Percentiles rank a stretch among this genome's conserved stretches.
Conservation (phyloP, 2,329 filamentous ascomycete species). For the Microascus cirrosus region DNA sequence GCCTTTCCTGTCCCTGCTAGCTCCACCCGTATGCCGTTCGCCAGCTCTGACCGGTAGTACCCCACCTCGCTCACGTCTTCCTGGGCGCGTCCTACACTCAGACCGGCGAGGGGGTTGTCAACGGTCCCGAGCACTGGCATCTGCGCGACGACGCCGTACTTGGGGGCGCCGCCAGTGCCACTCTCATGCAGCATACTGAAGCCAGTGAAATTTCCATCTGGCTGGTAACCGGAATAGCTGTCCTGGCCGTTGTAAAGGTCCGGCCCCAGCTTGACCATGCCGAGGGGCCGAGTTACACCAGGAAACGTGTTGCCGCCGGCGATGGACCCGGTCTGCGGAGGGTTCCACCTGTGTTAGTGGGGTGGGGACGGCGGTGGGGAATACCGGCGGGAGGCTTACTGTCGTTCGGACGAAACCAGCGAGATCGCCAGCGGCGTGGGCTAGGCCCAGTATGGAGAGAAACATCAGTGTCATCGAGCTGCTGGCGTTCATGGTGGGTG, state of each 20-base stretch:
- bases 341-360: neutral
- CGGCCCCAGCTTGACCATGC: slow-evolving; percentile 38
- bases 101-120: slow-evolving; percentile 40
- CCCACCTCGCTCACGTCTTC: slow-evolving; percentile 45
- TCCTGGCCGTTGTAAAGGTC: slow-evolving; percentile 36
- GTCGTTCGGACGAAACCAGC: slow-evolving; percentile 22
- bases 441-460: neutral
- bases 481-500: neutral
- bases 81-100: slow-evolving; percentile 41
- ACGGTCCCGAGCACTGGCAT: slow-evolving; percentile 40
- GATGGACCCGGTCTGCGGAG: slow-evolving; percentile 27
- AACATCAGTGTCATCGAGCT: neutral
- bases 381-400: slow-evolving; percentile 12
- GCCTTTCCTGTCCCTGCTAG: slow-evolving; percentile 44
- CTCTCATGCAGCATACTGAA: slow-evolving; percentile 56
- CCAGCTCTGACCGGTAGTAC: slow-evolving; percentile 46
- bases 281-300: slow-evolving; percentile 33
- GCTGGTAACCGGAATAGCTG: slow-evolving; percentile 40
- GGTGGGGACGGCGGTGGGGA: neutral
- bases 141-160: slow-evolving; percentile 56
- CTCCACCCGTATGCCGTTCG: slow-evolving; percentile 44
- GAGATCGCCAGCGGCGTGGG: slow-evolving; percentile 11
- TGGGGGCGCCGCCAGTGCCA: slow-evolving; percentile 58
- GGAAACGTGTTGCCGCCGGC: slow-evolving; percentile 38
- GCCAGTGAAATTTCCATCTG: slow-evolving; percentile 41